Evolutionary conservation across 2,329 filamentous ascomycete species (phyloP).

Genomic region (Sporothrix phasma): DNA sequence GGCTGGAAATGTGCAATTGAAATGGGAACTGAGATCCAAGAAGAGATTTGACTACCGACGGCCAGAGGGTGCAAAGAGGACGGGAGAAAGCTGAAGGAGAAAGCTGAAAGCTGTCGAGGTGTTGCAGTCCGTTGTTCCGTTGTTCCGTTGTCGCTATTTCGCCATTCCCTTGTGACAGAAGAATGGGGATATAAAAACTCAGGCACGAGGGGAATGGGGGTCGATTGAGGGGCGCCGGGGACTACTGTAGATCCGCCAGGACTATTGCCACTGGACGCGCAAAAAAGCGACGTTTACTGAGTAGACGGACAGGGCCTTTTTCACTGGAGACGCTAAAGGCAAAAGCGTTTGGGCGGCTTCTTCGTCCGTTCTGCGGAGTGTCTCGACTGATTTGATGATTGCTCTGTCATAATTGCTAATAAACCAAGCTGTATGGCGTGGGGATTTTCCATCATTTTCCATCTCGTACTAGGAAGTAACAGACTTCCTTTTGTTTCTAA

Average conservation of each 20-base stretch:
- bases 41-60: background rate
- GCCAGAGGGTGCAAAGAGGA: background rate
- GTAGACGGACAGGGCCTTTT: background rate
- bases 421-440: no score
- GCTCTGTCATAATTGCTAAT: conserved; percentile 8
- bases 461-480: no score
- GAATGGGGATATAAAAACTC: background rate
- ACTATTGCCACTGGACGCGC: background rate
- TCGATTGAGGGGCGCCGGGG: background rate
- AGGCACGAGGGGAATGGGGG: background rate
- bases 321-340: background rate
- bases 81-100: background rate
- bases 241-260: background rate
- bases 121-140: background rate
- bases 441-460: no score
- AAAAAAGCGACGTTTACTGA: background rate
- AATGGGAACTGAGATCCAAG: background rate
- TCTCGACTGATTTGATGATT: background rate
- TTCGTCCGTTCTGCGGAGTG: background rate
- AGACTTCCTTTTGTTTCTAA: no score
- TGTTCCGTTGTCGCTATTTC: background rate
- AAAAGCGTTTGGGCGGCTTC: background rate
- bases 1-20: background rate
- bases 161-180: conserved; percentile 6
- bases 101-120: background rate